A percentile compares a stretch with the other conserved stretches of the same genome.
Conservation (phyloP, 2,329 filamentous ascomycete species). For the Botrytis paeoniae region DNA sequence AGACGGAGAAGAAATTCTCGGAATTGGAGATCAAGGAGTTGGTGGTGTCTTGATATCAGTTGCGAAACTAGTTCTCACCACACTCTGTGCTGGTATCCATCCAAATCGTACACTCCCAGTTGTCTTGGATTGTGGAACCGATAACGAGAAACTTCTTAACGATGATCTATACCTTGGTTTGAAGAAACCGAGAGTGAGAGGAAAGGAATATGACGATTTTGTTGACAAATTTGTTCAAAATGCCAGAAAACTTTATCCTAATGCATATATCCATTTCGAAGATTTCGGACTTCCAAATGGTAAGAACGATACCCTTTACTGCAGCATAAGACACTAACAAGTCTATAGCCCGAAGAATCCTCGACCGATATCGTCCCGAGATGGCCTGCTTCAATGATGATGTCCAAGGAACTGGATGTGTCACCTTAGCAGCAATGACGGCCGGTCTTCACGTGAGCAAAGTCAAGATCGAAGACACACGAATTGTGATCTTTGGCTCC, state of each 20-base stretch:
- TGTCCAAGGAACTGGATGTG: conserved; percentile 83
- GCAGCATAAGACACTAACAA: neutral
- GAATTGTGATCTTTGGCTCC: conserved; percentile 74
- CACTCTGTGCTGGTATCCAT: conserved; percentile 82
- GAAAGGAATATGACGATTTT: conserved; percentile 72
- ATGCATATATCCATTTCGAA: conserved; percentile 84
- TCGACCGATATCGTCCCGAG: conserved; percentile 70
- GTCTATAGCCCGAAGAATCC: conserved; percentile 56
- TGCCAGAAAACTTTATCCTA: conserved; percentile 68
- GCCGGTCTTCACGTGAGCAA: conserved; percentile 69
- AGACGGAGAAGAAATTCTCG: conserved; percentile 71
- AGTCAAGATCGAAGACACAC: conserved; percentile 63
- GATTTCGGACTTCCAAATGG: conserved; percentile 79
- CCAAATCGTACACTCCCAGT: conserved; percentile 76
- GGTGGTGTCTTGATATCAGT: conserved; percentile 81
- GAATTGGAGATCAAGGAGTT: conserved; percentile 85
- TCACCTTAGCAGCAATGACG: conserved; percentile 79
- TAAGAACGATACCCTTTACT: conserved; percentile 31
- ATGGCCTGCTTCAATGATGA: conserved; percentile 91
- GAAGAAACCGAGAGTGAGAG: conserved; percentile 61
- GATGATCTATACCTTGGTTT: conserved; percentile 81
- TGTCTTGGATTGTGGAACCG: conserved; percentile 80
- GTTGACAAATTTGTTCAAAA: conserved; percentile 70
- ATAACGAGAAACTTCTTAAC: conserved; percentile 71
- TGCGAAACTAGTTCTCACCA: conserved; percentile 79